Evolutionary conservation across 2,329 filamentous ascomycete genomes (phyloP).

Genomic region (Colletotrichum shisoi): DNA sequence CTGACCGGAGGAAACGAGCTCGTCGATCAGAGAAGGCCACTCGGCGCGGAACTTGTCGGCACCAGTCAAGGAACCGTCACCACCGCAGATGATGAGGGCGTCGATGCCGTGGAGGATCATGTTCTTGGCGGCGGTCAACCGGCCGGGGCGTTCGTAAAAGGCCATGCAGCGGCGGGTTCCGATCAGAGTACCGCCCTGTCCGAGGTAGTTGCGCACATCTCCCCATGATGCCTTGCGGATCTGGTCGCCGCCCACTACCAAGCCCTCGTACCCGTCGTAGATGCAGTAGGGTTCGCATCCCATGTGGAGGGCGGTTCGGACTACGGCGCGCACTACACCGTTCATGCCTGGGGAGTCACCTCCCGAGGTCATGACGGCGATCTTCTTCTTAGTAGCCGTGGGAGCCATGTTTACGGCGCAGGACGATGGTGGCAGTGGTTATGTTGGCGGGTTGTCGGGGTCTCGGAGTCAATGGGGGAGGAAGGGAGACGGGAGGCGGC

Average conservation of each 20-base stretch:
- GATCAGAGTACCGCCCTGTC: constrained; percentile 93
- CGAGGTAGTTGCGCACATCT: constrained; percentile 92
- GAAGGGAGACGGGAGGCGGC: constrained; percentile 7
- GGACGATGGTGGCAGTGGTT: background rate
- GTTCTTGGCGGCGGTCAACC: constrained; percentile 88
- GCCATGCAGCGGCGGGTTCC: constrained; percentile 92
- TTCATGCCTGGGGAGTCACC: constrained; percentile 97
- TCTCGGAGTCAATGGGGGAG: constrained; percentile 25
- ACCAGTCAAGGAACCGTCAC: constrained; percentile 94
- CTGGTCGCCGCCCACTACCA: constrained; percentile 86
- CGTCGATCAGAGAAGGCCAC: constrained; percentile 86
- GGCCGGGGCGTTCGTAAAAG: constrained; percentile 88
- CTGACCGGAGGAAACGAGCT: constrained; percentile 78
- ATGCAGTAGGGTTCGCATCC: constrained; percentile 81
- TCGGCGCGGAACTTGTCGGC: constrained; percentile 92
- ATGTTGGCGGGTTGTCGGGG: constrained; percentile 23
- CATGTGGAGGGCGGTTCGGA: constrained; percentile 88
- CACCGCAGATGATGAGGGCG: constrained; percentile 94
- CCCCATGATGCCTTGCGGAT: constrained; percentile 91
- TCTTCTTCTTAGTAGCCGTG: constrained; percentile 66
- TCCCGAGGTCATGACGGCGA: constrained; percentile 93
- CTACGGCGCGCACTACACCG: constrained; percentile 85
- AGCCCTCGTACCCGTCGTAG: constrained; percentile 95
- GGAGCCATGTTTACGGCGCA: constrained; percentile 49
- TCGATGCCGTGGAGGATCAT: constrained; percentile 93